phyloP scores from a whole-genome alignment of 106 monocot species.

The Gastrodia elata region DNA sequence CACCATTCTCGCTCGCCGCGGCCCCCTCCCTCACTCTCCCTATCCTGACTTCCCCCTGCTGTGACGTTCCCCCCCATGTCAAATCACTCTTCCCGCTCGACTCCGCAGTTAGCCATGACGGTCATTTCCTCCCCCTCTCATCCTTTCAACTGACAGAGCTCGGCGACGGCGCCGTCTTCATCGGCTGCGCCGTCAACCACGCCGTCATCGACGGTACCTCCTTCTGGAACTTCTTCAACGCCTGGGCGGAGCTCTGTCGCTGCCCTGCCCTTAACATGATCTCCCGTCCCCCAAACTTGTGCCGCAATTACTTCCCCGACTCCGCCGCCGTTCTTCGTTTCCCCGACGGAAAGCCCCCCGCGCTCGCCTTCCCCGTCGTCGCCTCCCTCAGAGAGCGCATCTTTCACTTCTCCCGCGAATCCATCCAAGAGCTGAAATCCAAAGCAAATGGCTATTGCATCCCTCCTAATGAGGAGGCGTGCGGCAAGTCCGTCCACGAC shows the following conservation, averaged over 20 bases:
- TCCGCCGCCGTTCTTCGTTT: slow-evolving; percentile 53
- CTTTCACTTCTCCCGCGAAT: slow-evolving; percentile 44
- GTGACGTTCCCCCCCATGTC: slow-evolving; percentile 24
- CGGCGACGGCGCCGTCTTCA: slow-evolving; percentile 32
- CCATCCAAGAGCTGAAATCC: slow-evolving; percentile 44
- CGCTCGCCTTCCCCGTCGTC: slow-evolving; percentile 35
- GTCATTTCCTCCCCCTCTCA: slow-evolving; percentile 46
- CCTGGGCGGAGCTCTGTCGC: slow-evolving; percentile 67
- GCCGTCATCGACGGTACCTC: slow-evolving; percentile 51
- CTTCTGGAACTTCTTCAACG: slow-evolving; percentile 90
- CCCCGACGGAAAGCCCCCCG: slow-evolving; percentile 24
- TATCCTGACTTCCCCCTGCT: slow-evolving; percentile 3
- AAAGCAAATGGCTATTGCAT: slow-evolving; percentile 22
- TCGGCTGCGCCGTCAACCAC: slow-evolving; percentile 42
- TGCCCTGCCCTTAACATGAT: not conserved
- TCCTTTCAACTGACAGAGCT: slow-evolving; percentile 41
- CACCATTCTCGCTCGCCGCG: slow-evolving; percentile 39
- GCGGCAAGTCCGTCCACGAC: not conserved
- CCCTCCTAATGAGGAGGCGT: not conserved
- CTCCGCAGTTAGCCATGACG: slow-evolving; percentile 48
- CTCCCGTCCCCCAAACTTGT: slow-evolving; percentile 36
- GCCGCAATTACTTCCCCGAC: slow-evolving; percentile 55
- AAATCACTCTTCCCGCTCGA: slow-evolving; percentile 38
- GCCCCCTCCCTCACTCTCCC: slow-evolving; percentile 20
- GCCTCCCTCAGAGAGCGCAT: slow-evolving; percentile 54